A percentile compares a stretch with the other conserved stretches of the same genome.
phyloP scores from a whole-genome alignment of 2,329 filamentous ascomycete genomes.

The Sphaerulina musiva region DNA sequence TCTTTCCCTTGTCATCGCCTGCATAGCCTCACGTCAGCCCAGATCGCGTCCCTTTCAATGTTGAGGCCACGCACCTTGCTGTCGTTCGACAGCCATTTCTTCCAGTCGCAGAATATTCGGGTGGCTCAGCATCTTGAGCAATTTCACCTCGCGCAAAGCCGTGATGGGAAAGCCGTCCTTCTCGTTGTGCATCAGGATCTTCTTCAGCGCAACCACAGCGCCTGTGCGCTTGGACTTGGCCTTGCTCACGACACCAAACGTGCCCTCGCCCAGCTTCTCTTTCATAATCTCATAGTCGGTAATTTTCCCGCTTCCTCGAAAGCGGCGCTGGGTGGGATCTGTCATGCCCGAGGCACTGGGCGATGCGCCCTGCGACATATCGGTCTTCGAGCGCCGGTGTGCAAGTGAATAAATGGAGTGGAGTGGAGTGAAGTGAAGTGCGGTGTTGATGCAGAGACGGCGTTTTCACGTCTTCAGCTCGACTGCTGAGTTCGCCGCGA shows the following conservation, averaged over 20 bases:
- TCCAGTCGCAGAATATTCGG: slow-evolving; percentile 78
- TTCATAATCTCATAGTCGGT: slow-evolving; percentile 70
- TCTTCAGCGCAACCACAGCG: slow-evolving; percentile 80
- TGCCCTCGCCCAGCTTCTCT: slow-evolving; percentile 81
- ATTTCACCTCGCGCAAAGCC: slow-evolving; percentile 91
- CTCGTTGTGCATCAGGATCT: slow-evolving; percentile 99
- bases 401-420: background rate
- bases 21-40: slow-evolving; percentile 7
- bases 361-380: slow-evolving; percentile 47
- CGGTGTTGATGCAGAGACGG: background rate
- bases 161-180: slow-evolving; percentile 99
- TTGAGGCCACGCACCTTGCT: slow-evolving; percentile 54
- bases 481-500: slow-evolving; percentile 7
- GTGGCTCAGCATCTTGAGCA: slow-evolving; percentile 91
- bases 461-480: slow-evolving; percentile 1
- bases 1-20: slow-evolving; percentile 32
- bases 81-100: slow-evolving; percentile 92
- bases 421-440: background rate
- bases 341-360: slow-evolving; percentile 33
- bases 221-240: slow-evolving; percentile 70
- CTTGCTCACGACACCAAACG: slow-evolving; percentile 93
- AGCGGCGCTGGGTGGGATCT: slow-evolving; percentile 52
- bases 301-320: slow-evolving; percentile 78
- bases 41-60: background rate
- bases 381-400: background rate